Percentiles rank a stretch among this genome's conserved stretches.
These are phyloP conservation scores for Colletotrichum tropicicola DNA, from an alignment of 2,329 filamentous ascomycete genomes.

Conservation along the genomic window DNA sequence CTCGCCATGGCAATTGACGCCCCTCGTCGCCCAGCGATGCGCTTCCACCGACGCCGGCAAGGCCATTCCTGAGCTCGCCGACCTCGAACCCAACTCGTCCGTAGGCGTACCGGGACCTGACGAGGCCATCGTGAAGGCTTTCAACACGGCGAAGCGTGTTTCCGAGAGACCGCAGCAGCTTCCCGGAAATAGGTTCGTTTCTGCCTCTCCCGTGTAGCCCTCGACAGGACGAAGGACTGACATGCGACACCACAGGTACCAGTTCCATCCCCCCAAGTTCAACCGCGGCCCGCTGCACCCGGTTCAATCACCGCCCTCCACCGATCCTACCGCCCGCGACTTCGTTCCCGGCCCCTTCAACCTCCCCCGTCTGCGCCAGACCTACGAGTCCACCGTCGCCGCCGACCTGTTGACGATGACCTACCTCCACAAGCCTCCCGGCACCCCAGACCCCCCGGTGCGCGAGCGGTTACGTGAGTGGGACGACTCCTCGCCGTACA, in stretches of 20 bases:
- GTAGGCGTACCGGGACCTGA: constrained; percentile 53
- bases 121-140: constrained; percentile 47
- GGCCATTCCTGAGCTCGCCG: constrained; percentile 46
- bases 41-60: constrained; percentile 55
- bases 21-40: constrained; percentile 45
- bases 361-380: constrained; percentile 86
- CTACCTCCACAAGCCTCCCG: constrained; percentile 87
- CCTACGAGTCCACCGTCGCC: constrained; percentile 86
- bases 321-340: constrained; percentile 86
- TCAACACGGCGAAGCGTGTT: constrained; percentile 48
- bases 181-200: constrained; percentile 56
- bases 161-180: constrained; percentile 47
- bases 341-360: constrained; percentile 94
- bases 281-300: constrained; percentile 93
- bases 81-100: constrained; percentile 62
- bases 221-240: constrained; percentile 29
- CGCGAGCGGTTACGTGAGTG: constrained; percentile 80
- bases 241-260: constrained; percentile 68
- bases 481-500: constrained; percentile 93
- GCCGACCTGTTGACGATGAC: constrained; percentile 88
- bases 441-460: constrained; percentile 63
- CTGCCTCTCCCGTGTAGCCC: constrained; percentile 18
- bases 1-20: constrained; percentile 35
- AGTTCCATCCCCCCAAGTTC: constrained; percentile 94
- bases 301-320: constrained; percentile 85